Evolutionary conservation across 345 rosid species (phyloP).

Genomic region (Eucalyptus microcorys): DNA sequence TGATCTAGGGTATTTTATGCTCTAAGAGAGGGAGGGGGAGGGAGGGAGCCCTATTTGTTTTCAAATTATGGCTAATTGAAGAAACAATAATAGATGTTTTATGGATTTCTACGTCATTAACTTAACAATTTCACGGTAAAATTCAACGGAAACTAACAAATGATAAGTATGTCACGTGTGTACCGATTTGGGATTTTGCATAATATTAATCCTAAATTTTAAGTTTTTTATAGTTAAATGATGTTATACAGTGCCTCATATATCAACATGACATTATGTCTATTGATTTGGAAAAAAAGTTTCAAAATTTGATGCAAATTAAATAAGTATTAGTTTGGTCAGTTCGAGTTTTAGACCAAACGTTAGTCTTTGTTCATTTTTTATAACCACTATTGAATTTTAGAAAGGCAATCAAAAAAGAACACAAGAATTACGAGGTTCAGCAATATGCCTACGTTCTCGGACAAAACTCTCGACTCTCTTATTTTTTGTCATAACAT

Average conservation of each 20-base stretch:
- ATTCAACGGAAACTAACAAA: rapidly evolving
- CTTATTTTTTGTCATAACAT: too few relatives aligned
- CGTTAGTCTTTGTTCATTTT: background rate
- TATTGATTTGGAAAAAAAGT: too few relatives aligned
- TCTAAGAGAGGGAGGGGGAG: too few relatives aligned
- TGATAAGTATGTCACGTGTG: rapidly evolving
- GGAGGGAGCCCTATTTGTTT: background rate
- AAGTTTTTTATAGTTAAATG: too few relatives aligned
- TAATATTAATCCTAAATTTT: too few relatives aligned
- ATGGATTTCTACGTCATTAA: background rate
- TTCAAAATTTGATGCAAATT: background rate
- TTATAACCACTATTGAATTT: background rate
- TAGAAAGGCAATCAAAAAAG: too few relatives aligned
- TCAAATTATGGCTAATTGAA: too few relatives aligned
- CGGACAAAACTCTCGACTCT: too few relatives aligned
- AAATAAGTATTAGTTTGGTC: background rate
- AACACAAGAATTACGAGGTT: too few relatives aligned
- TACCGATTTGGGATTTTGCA: rapidly evolving
- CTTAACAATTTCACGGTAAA: rapidly evolving
- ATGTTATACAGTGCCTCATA: background rate
- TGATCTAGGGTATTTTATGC: background rate
- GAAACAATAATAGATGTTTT: too few relatives aligned
- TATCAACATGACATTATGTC: background rate
- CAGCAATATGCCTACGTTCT: too few relatives aligned
- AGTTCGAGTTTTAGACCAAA: background rate